Conservation (phyloP, 1,139 yeast species). For the Candida neerlandica region DNA sequence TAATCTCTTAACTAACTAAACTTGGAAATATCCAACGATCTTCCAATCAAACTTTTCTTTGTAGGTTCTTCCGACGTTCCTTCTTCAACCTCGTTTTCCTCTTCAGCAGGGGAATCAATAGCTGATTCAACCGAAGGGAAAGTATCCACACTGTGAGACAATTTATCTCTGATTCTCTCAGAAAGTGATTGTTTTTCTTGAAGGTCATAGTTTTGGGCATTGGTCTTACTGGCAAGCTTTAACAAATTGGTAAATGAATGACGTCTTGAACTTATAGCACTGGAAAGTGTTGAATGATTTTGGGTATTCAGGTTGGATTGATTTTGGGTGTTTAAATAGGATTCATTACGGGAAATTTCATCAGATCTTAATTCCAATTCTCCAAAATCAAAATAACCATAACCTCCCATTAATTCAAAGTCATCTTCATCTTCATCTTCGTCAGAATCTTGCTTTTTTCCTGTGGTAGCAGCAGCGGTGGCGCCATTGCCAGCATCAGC, state of each 20-base stretch:
- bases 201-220: constrained; percentile 19
- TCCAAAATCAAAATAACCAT: constrained; percentile 75
- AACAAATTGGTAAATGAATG: constrained; percentile 36
- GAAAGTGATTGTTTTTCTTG: constrained; percentile 34
- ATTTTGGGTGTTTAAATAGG: constrained; percentile 31
- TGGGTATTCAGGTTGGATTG: constrained; percentile 31
- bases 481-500: not conserved
- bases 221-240: constrained; percentile 14
- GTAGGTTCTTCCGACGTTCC: constrained; percentile 3
- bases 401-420: constrained; percentile 61
- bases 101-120: constrained; percentile 1
- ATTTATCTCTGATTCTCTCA: constrained; percentile 40
- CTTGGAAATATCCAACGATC: constrained; percentile 23
- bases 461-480: not conserved
- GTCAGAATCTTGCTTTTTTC: not conserved
- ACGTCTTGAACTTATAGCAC: constrained; percentile 28
- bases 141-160: constrained; percentile 26
- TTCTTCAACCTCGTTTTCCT: not conserved
- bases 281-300: constrained; percentile 21
- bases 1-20: not conserved
- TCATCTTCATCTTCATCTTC: constrained; percentile 19
- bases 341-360: constrained; percentile 32
- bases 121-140: constrained; percentile 4
- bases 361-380: constrained; percentile 44
- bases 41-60: constrained; percentile 24